phyloP scores from a whole-genome alignment of 2,329 filamentous ascomycete species.

The Sporothrix pseudoabietina region DNA sequence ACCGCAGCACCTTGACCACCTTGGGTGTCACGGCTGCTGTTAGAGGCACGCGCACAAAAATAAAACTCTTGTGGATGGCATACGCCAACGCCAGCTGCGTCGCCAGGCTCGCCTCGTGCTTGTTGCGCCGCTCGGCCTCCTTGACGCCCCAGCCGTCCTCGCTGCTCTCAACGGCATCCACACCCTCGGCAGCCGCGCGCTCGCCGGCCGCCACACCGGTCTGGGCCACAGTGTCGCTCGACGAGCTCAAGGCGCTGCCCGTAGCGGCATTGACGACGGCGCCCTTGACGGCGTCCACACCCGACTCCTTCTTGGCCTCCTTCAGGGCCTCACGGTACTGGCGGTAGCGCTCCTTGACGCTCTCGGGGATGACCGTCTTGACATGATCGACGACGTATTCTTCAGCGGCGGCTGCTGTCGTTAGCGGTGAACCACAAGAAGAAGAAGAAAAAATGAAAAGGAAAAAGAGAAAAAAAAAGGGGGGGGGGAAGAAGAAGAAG shows the following conservation, averaged over 20 bases:
- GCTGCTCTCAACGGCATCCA: slow-evolving; percentile 41
- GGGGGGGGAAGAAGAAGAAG: background rate
- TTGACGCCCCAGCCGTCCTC: slow-evolving; percentile 63
- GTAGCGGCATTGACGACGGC: background rate
- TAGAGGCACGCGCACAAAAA: slow-evolving; percentile 91
- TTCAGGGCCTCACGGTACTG: slow-evolving; percentile 54
- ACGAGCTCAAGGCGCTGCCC: too few species aligned
- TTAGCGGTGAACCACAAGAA: background rate
- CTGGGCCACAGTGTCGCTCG: too few species aligned
- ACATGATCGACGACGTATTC: slow-evolving; percentile 65
- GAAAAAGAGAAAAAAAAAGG: background rate
- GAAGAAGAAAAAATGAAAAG: too few species aligned
- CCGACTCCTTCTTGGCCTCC: slow-evolving; percentile 49
- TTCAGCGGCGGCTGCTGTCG: slow-evolving; percentile 59
- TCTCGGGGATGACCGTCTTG: slow-evolving; percentile 61
- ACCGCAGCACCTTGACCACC: slow-evolving; percentile 82
- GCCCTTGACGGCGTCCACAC: slow-evolving; percentile 43
- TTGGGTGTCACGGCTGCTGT: slow-evolving; percentile 90
- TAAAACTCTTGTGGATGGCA: slow-evolving; percentile 96
- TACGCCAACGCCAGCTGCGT: slow-evolving; percentile 93
- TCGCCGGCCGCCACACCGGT: background rate
- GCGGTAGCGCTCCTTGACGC: slow-evolving; percentile 56
- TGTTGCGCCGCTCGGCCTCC: slow-evolving; percentile 62
- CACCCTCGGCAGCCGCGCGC: background rate
- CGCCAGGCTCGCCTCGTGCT: slow-evolving; percentile 71